These are phyloP conservation scores for Ogataea nitratoaversa DNA, from an alignment of 805 yeast species.

Conservation along the genomic window DNA sequence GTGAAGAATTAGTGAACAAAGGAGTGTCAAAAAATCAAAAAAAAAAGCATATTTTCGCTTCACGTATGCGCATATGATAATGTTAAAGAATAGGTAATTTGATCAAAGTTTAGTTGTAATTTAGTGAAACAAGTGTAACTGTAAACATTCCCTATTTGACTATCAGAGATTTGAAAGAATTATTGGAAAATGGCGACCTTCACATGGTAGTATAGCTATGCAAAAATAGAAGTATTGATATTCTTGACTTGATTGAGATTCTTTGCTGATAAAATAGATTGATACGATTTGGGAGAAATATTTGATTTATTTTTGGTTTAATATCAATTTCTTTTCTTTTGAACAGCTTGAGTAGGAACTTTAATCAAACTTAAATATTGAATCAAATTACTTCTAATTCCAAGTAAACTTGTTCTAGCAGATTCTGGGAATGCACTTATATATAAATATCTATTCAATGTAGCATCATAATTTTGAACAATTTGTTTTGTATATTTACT, in stretches of 20 bases:
- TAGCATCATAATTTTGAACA: slow-evolving; percentile 42
- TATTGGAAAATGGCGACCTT: too few species aligned
- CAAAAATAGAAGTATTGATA: too few species aligned
- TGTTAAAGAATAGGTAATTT: too few species aligned
- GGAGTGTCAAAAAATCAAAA: background rate
- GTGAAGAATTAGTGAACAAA: background rate
- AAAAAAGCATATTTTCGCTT: background rate
- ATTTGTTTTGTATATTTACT: slow-evolving; percentile 51
- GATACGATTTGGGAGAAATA: too few species aligned
- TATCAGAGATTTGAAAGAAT: too few species aligned
- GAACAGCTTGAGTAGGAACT: slow-evolving; percentile 8
- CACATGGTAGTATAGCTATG: too few species aligned
- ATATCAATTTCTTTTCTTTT: slow-evolving; percentile 13
- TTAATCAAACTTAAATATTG: slow-evolving; percentile 11
- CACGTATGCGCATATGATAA: background rate
- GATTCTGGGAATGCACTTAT: slow-evolving; percentile 34
- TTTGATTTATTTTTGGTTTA: too few species aligned
- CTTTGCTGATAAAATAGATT: too few species aligned
- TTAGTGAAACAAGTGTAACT: too few species aligned
- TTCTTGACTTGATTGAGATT: too few species aligned
- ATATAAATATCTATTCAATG: slow-evolving; percentile 34
- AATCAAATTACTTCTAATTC: slow-evolving; percentile 8
- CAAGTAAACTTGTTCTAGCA: slow-evolving; percentile 9
- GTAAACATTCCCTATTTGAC: too few species aligned
- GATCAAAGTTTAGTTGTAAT: too few species aligned